phyloP scores from a whole-genome alignment of 2,329 filamentous ascomycete genomes.

The Paecilomyces niveus region DNA sequence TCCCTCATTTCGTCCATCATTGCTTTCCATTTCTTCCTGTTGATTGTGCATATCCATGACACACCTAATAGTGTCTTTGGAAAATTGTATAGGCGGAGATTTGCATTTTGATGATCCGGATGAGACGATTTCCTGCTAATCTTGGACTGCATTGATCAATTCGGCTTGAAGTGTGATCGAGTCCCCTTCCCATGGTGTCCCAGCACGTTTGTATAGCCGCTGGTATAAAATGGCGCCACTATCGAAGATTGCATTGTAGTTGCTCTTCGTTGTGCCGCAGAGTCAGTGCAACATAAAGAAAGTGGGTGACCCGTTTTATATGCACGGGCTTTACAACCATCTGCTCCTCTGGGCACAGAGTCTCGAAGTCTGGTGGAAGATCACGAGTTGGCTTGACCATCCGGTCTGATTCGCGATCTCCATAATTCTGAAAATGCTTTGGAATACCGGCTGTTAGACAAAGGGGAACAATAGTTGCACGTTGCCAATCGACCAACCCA shows the following conservation, averaged over 20 bases:
- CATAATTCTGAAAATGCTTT: background rate
- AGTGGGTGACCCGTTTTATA: background rate
- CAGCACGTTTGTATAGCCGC: background rate
- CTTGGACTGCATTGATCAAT: background rate
- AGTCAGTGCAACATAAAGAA: background rate
- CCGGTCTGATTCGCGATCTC: background rate
- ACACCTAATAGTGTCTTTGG: background rate
- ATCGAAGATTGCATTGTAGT: background rate
- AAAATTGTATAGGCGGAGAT: background rate
- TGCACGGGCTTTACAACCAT: too few species aligned
- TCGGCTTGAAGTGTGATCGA: background rate
- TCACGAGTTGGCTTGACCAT: background rate
- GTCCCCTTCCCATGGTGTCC: background rate
- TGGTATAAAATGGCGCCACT: background rate
- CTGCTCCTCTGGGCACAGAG: background rate
- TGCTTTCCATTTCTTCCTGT: conserved; percentile 14
- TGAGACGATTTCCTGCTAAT: background rate
- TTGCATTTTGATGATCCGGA: background rate
- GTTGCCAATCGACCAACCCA: background rate
- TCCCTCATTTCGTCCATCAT: conserved; percentile 12
- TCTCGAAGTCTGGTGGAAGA: background rate
- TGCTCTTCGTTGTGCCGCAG: background rate
- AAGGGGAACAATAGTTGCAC: background rate
- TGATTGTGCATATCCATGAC: background rate
- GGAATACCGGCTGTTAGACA: background rate